A percentile compares a stretch with the other conserved stretches of the same genome.
Evolutionary conservation across 2,329 filamentous ascomycete species (phyloP).

Genomic region (Thielaviopsis euricoi): DNA sequence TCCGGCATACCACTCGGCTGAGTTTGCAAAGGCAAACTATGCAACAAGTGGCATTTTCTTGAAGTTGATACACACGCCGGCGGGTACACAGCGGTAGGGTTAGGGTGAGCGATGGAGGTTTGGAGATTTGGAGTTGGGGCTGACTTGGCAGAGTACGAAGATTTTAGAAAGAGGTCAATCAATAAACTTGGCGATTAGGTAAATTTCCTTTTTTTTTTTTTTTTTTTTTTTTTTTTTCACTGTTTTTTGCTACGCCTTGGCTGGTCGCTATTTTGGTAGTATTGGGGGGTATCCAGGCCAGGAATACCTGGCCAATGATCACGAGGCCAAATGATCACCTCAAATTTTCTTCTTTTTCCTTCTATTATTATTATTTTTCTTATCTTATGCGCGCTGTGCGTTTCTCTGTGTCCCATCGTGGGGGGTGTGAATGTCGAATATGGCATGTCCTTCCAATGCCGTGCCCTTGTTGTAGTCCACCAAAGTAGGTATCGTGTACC

Average conservation of each 20-base stretch:
- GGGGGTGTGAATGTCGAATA: no score
- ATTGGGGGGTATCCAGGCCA: neutral
- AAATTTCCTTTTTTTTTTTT: neutral
- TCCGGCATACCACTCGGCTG: conserved; percentile 5
- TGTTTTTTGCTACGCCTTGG: no score
- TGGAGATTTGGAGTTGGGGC: neutral
- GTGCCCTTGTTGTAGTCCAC: no score
- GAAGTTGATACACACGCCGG: conserved; percentile 7
- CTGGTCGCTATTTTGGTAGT: no score
- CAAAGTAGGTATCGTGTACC: no score
- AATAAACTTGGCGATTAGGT: neutral
- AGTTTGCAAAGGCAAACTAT: conserved; percentile 2
- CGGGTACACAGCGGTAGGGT: neutral
- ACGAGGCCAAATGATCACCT: no score
- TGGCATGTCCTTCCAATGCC: no score
- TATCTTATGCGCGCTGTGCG: no score
- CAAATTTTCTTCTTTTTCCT: neutral
- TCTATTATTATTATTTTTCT: neutral
- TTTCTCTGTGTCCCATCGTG: no score
- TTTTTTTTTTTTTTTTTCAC: no score
- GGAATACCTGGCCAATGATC: neutral
- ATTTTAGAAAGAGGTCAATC: no score
- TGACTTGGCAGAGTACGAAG: neutral
- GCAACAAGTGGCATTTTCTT: conserved; percentile 7
- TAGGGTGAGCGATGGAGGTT: neutral